Percentiles rank a stretch among this genome's conserved stretches.
phyloP scores from a whole-genome alignment of 345 rosid species.

The Sonneratia caseolaris region DNA sequence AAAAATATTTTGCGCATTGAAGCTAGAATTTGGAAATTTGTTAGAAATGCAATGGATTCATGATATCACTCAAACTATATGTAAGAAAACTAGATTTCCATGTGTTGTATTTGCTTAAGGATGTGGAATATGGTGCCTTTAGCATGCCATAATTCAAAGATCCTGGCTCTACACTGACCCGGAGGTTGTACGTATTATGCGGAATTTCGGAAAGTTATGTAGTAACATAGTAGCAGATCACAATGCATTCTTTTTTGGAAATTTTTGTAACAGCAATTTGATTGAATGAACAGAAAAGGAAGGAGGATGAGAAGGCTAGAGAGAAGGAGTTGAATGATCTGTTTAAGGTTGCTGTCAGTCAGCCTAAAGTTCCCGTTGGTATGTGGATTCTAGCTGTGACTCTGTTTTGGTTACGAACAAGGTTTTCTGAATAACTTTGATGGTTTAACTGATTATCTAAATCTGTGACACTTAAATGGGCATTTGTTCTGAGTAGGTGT shows the following conservation, averaged over 20 bases:
- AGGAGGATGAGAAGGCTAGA: constrained; percentile 90
- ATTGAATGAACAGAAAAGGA: constrained; percentile 60
- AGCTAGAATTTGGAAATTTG: neutral
- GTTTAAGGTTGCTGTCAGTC: constrained; percentile 64
- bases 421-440: too few species aligned
- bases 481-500: constrained; percentile 43
- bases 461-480: neutral
- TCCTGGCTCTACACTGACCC: too few species aligned
- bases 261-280: neutral
- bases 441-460: neutral
- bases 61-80: neutral
- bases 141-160: neutral
- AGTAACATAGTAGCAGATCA: too few species aligned
- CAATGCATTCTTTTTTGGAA: neutral
- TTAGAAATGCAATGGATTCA: neutral
- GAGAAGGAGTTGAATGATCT: constrained; percentile 82
- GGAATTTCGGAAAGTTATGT: neutral
- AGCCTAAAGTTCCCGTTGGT: constrained; percentile 82
- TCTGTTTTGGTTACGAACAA: neutral
- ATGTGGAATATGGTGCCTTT: neutral
- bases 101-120: neutral
- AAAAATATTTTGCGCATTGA: neutral
- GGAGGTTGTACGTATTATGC: too few species aligned
- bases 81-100: neutral
- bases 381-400: constrained; percentile 10